phyloP scores from a whole-genome alignment of 805 yeast genomes.

The Hemisphaericaspora nanyangensis region DNA sequence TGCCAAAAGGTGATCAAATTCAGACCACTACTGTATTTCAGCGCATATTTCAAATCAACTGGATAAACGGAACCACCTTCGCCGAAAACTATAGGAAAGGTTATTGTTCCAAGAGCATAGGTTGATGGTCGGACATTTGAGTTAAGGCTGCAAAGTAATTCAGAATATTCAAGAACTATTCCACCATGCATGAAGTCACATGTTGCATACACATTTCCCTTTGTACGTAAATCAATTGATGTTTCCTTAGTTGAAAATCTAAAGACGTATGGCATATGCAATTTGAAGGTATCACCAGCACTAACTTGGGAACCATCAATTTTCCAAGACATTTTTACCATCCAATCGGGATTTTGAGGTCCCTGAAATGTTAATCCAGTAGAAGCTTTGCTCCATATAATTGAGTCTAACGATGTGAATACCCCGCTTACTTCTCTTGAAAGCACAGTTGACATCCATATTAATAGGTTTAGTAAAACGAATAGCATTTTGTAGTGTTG shows the following conservation, averaged over 20 bases:
- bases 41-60: slow-evolving; percentile 17
- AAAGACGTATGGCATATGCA: slow-evolving; percentile 17
- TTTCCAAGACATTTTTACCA: slow-evolving; percentile 11
- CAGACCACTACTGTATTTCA: slow-evolving; percentile 13
- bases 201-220: slow-evolving; percentile 16
- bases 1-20: slow-evolving; percentile 15
- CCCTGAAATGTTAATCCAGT: background rate
- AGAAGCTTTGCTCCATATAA: background rate
- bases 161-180: slow-evolving; percentile 11
- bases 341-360: slow-evolving; percentile 9
- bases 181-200: slow-evolving; percentile 17
- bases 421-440: slow-evolving; percentile 6
- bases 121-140: slow-evolving; percentile 9
- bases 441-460: too few relatives aligned
- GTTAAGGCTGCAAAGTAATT: slow-evolving; percentile 15
- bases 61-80: slow-evolving; percentile 13
- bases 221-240: background rate
- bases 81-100: slow-evolving; percentile 21
- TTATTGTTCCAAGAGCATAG: slow-evolving; percentile 14
- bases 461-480: too few relatives aligned
- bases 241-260: slow-evolving; percentile 10
- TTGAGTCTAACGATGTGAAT: background rate
- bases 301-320: slow-evolving; percentile 7
- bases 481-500: too few relatives aligned
- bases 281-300: slow-evolving; percentile 17